phyloP scores from a whole-genome alignment of 2,329 filamentous ascomycete genomes.

The Colletotrichum cuscutae region DNA sequence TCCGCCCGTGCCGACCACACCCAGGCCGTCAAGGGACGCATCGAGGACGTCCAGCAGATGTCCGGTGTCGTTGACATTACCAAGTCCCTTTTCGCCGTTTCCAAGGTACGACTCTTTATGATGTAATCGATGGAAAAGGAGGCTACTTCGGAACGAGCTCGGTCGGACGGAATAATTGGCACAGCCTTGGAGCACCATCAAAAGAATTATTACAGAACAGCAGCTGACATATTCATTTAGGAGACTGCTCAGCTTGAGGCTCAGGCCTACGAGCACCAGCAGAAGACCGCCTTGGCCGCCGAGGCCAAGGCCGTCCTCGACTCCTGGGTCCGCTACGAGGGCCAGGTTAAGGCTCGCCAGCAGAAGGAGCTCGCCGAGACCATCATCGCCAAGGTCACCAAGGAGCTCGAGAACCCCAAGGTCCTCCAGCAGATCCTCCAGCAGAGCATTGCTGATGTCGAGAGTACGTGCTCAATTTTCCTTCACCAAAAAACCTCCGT shows the following conservation, averaged over 20 bases:
- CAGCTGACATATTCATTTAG: conserved; percentile 54
- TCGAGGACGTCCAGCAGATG: conserved; percentile 95
- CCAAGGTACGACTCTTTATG: conserved; percentile 75
- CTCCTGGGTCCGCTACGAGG: conserved; percentile 98
- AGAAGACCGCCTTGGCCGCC: conserved; percentile 88
- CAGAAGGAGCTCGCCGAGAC: conserved; percentile 93
- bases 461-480: conserved; percentile 71
- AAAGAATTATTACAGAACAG: not conserved
- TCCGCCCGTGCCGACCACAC: conserved; percentile 94
- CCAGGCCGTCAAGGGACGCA: conserved; percentile 92
- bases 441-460: conserved; percentile 95
- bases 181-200: not conserved
- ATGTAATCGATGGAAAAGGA: not conserved
- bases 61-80: conserved; percentile 94
- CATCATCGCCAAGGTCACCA: conserved; percentile 97
- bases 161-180: not conserved
- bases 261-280: conserved; percentile 96
- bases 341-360: conserved; percentile 98
- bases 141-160: not conserved
- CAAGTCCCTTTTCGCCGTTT: conserved; percentile 96
- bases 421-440: conserved; percentile 96
- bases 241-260: conserved; percentile 98
- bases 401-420: conserved; percentile 99
- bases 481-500: not conserved
- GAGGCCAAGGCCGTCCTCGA: conserved; percentile 97